Base-by-base conservation (phyloP, 176 grass and related monocot species). In the Raddia guianensis region DNA sequence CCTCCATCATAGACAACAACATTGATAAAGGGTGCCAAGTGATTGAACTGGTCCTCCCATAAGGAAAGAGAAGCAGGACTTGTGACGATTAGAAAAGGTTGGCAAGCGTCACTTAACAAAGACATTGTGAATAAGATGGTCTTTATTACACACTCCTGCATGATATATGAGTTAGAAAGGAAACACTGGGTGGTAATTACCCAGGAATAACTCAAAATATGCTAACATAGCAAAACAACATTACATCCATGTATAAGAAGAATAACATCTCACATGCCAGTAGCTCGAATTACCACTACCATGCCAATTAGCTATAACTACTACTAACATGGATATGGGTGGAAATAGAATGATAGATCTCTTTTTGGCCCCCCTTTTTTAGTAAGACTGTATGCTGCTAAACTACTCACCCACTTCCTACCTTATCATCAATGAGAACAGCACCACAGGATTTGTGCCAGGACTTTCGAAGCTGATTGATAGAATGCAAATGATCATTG, bases 391-490 rank as follows among this genome's bases (percentile, higher is more conserved):
- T 9, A 78, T 79, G 53, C 45, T 74, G 44, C 54, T 77, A 70
- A 76, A 16, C 37, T 35, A 62, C 5, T 69, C 45, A 52, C 8
- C 46, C 35, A 62, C 32, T 75, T 71, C 60, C 5, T 80, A 97
- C 93, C 93, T 95, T 86, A 33, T 90, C 89, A 79, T 97, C 91
- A 81, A 97, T 50, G 54, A 97, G 74, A 16, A 89, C 54, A 73
- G 91, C 83, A 83, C 93, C 87, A 45, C 72, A 80, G 20, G 87
- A 94, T 43, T 90, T 90, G 83, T 83, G 73, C 91, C 94, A 90
- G 75, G 90, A 97, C 65, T 92, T 82, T 42, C 85, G 91, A 32
- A 97, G 75, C 59, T 74, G 78, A 84, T 97, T 94, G 68, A 88
- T 51, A 76, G 95, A 86, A 88, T 15, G 72, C 63, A 97, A 69